Base-by-base conservation (phyloP, 2,329 filamentous ascomycete species). In the Stachybotrys elegans region DNA sequence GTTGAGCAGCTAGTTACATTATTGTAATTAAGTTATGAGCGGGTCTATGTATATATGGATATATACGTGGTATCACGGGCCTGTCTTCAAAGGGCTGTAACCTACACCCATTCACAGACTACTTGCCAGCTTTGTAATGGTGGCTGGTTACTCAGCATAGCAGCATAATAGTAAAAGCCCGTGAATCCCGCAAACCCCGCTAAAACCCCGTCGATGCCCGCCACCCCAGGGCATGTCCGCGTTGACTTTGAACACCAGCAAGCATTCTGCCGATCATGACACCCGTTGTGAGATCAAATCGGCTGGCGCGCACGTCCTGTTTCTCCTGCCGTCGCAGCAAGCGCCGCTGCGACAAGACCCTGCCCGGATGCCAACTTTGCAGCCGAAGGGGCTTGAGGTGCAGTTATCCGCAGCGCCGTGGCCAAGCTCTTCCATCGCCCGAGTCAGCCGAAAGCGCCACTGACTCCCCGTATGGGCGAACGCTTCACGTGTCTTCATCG, bases 361-460 rank as follows among this genome's bases (percentile, higher is more conserved):
- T 43, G 17, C 45, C 45, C 3, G 23, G 11, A 11, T 48, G 45
- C 17, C 23, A 43, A 6, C 45, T 48, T 20, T 48, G 45, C 40
- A 27, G n/a, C 25, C 29, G 36, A n/a, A 48, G 43, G 42, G 43
- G 40, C 7, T 6, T 44, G 13, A 21, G 32, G 9, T 48, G 45
- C 22, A 20, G 5, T 8, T 48, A 48, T 43, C 34, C 39, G 7
- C 4, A 21, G 3, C 38, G 42, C 27, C 42, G 36, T 22, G 20
- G 21, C 2, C 29, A 25, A 20, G 21, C 3, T 5, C 22, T 13
- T 6, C 6, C 37, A 22, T 22, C 37, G 5, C 17, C 21, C 9
- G 14, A 16, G 14, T 36, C 34, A 7, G 34, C 34, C 12, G 7
- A 16, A 5, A 36, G 34, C 21, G 34, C 14, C 14, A 20, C 7